phyloP scores from a whole-genome alignment of 257 asterid genomes.

The Rubia yunnanensis region DNA sequence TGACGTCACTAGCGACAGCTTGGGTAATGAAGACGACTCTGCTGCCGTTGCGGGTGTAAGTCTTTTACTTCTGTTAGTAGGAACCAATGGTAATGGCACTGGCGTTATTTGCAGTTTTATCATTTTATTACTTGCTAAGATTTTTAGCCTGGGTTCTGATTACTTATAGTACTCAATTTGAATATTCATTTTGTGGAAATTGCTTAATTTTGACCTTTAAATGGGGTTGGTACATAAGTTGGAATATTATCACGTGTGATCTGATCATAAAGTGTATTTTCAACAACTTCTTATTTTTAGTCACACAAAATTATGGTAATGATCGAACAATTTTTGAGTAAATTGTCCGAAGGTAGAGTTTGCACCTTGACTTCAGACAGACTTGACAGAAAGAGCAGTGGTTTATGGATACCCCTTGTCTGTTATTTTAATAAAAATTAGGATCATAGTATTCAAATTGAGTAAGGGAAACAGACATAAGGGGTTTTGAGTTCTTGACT shows the following conservation, averaged over 20 bases:
- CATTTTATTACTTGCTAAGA: background rate
- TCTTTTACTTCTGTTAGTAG: background rate
- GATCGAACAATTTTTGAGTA: no score
- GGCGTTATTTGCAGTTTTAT: background rate
- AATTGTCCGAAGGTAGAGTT: background rate
- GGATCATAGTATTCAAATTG: background rate
- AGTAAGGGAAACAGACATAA: no score
- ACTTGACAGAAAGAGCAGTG: background rate
- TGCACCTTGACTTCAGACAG: background rate
- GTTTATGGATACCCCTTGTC: background rate
- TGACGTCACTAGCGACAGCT: slow-evolving; percentile 52
- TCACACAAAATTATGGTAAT: background rate
- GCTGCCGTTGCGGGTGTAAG: slow-evolving; percentile 67
- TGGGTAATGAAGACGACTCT: slow-evolving; percentile 53
- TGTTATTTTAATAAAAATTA: no score
- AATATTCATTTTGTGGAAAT: background rate
- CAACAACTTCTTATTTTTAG: background rate
- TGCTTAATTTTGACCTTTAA: background rate
- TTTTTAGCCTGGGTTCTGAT: background rate
- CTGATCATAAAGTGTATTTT: no score
- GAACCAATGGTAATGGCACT: background rate
- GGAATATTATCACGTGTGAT: background rate
- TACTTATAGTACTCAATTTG: background rate
- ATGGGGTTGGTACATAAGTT: background rate
- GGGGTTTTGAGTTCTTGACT: background rate